Base-by-base conservation (phyloP, 2,329 filamentous ascomycete genomes). In the Monosporascus sp. region DNA sequence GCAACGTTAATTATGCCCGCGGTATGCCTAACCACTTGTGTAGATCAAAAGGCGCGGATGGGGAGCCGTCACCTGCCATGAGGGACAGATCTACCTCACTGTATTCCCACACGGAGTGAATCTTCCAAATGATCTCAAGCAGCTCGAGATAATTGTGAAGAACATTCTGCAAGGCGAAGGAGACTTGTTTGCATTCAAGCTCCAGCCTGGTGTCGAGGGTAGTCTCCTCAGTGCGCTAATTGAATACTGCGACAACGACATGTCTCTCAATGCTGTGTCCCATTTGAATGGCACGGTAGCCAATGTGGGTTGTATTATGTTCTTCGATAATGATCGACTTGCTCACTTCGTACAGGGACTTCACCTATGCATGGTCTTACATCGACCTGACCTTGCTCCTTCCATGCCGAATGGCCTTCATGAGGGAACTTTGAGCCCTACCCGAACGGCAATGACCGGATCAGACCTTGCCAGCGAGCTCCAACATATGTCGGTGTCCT, bases 81-180 rank as follows among this genome's bases (percentile, higher is more conserved):
- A 85, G 67, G 82, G 80, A 19, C 79, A 84, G 61, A 65, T 84
- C 40, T 70, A 75, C 52, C 65, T 84, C 11, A 75, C 73, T n/a
- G 77, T 79, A 24, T 72, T 74, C 45, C 65, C 63, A 11, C 58
- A 60, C 5, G 52, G 53, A n/a, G 37, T 53, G 5, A 54, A 56
- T 7, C 16, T 51, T 27, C 45, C 62, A 49, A 51, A 53, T 43
- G 52, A 67, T 50, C 31, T 58, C 27, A 54, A 59, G 48, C 53
- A 67, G 46, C 48, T 73, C 5, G 74, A 79, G 50, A 60, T 71
- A 2, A 65, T 70, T n/a, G 54, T 79, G 4, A 68, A 70, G 44
- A 65, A 63, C 3, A 60, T 77, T 16, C 65, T 85, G 3, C 68
- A 73, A 17, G 60, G 64, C 0, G 74, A 81, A 49, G 81, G 81